Conservation (phyloP, 2,329 filamentous ascomycete genomes). For the Trichophyton equinum region DNA sequence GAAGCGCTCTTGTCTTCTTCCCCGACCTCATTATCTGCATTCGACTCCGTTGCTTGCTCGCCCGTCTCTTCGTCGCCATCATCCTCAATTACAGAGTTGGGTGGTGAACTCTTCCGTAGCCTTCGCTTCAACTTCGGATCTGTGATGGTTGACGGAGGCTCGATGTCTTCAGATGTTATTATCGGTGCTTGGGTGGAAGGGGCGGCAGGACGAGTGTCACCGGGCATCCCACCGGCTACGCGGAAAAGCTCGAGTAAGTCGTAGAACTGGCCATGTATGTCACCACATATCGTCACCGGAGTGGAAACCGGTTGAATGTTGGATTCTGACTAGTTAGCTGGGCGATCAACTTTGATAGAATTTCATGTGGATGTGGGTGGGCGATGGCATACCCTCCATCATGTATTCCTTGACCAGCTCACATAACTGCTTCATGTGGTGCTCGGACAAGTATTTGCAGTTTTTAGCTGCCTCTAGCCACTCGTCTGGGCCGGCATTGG, state of each 20-base stretch:
- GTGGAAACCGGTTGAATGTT: constrained; percentile 98
- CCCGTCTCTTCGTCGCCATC: neutral
- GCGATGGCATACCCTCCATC: constrained; percentile 66
- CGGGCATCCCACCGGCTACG: constrained; percentile 94
- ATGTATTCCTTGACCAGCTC: constrained; percentile 98
- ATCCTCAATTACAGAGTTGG: constrained; percentile 1
- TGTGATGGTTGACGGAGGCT: constrained; percentile 11
- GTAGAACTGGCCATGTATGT: constrained; percentile 98
- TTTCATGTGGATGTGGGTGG: neutral
- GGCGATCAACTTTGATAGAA: neutral
- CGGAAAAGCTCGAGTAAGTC: constrained; percentile 99
- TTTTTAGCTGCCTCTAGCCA: constrained; percentile 95
- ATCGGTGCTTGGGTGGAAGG: constrained; percentile 11
- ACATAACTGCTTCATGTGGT: constrained; percentile 96
- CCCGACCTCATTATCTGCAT: neutral
- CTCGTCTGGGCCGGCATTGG: constrained; percentile 79
- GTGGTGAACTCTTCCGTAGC: constrained; percentile 1
- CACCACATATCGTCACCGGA: constrained; percentile 94
- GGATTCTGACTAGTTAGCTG: constrained; percentile 52
- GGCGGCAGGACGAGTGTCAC: constrained; percentile 83
- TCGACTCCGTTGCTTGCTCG: neutral
- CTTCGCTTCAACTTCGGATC: constrained; percentile 10
- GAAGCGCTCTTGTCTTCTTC: neutral
- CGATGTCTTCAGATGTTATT: constrained; percentile 13
- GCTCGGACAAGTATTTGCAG: constrained; percentile 91